Conservation (phyloP, 495 filamentous ascomycete genomes). For the Lophium mytilinum region DNA sequence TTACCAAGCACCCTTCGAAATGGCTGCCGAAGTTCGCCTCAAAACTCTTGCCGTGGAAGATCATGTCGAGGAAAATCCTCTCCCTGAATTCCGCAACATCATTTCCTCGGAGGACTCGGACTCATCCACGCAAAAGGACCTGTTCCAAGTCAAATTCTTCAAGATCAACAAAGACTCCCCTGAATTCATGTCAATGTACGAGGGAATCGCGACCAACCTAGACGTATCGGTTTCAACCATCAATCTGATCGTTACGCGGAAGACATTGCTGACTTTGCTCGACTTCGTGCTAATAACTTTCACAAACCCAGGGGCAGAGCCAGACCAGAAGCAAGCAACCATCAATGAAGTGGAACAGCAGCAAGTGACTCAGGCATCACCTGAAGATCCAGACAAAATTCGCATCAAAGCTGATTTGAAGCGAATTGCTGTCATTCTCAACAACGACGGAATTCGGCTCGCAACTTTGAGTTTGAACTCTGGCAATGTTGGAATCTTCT, state of each 20-base stretch:
- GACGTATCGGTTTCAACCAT: conserved; percentile 91
- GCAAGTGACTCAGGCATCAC: conserved; percentile 19
- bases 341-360: conserved; percentile 18
- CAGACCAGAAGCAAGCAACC: conserved; percentile 33
- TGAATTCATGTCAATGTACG: conserved; percentile 82
- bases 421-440: conserved; percentile 89
- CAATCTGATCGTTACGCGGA: conserved; percentile 87
- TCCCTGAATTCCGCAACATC: conserved; percentile 92
- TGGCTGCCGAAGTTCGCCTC: conserved; percentile 82
- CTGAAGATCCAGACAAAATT: conserved; percentile 47
- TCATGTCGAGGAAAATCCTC: conserved; percentile 79
- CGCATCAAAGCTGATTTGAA: conserved; percentile 86
- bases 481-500: conserved; percentile 81
- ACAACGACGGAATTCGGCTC: conserved; percentile 92
- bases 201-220: conserved; percentile 86
- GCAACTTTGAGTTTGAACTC: conserved; percentile 88
- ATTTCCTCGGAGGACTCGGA: conserved; percentile 77
- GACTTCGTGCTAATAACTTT: conserved; percentile 96
- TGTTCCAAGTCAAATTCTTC: conserved; percentile 80
- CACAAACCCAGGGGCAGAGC: conserved; percentile 53
- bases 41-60: conserved; percentile 88
- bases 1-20: conserved; percentile 79
- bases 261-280: conserved; percentile 85
- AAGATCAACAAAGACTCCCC: conserved; percentile 87
- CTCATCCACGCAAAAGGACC: conserved; percentile 64